These are phyloP conservation scores for Wickerhamomyces subpelliculosus DNA, from an alignment of 805 yeast species.

Conservation along the genomic window DNA sequence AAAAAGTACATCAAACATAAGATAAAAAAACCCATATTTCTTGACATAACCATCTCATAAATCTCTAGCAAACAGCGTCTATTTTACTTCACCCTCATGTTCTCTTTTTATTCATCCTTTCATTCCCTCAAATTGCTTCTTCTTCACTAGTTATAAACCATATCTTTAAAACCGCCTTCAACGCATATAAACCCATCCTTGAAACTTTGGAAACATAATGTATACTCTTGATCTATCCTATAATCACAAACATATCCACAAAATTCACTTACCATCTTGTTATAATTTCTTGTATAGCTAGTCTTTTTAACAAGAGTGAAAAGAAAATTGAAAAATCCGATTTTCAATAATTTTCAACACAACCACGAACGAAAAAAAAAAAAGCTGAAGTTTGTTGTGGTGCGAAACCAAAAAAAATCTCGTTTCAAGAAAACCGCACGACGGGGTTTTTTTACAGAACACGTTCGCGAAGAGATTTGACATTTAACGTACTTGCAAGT, in stretches of 20 bases:
- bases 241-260: background rate
- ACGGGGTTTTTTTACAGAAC: background rate
- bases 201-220: too few relatives aligned
- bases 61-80: too few relatives aligned
- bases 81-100: too few relatives aligned
- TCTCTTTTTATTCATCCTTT: too few relatives aligned
- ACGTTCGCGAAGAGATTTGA: background rate
- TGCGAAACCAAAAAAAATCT: background rate
- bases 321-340: constrained; percentile 1
- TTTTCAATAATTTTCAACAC: constrained; percentile 1
- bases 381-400: background rate
- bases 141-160: too few relatives aligned
- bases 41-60: too few relatives aligned
- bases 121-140: too few relatives aligned
- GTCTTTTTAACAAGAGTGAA: background rate
- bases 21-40: too few relatives aligned
- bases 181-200: too few relatives aligned
- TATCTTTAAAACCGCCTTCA: too few relatives aligned
- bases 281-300: background rate
- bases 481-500: too few relatives aligned
- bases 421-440: background rate
- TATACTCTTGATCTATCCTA: background rate
- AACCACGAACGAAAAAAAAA: background rate
- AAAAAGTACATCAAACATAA: too few relatives aligned
- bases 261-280: background rate